Percentiles rank a stretch among this genome's conserved stretches.
phyloP scores from a whole-genome alignment of 257 asterid genomes.

The Nemophila menziesii region DNA sequence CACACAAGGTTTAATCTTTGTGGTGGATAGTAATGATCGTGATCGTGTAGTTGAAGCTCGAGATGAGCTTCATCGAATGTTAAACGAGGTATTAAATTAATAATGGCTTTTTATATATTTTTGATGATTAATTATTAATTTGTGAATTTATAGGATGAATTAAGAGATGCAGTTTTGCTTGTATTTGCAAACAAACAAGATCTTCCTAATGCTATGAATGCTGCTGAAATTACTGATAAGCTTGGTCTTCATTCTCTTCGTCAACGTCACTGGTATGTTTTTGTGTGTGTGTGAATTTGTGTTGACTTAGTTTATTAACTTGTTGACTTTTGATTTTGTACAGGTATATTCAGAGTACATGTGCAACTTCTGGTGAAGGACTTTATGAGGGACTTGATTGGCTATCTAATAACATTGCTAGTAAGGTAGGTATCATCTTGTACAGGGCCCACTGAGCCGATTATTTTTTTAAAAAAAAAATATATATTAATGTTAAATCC shows the following conservation, averaged over 20 bases:
- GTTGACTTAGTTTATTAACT: too few species aligned
- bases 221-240: conserved; percentile 63
- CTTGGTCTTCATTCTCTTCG: conserved; percentile 70
- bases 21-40: conserved; percentile 74
- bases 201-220: conserved; percentile 75
- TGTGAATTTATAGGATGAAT: conserved; percentile 34
- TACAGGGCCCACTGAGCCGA: too few species aligned
- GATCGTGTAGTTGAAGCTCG: conserved; percentile 88
- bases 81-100: conserved; percentile 46
- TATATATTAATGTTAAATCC: conserved; percentile 1
- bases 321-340: background rate
- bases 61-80: conserved; percentile 76
- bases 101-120: background rate
- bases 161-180: conserved; percentile 64
- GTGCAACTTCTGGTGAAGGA: conserved; percentile 69
- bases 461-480: too few species aligned
- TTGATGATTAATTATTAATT: background rate
- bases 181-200: conserved; percentile 66
- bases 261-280: conserved; percentile 48
- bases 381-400: conserved; percentile 62
- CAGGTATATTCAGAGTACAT: conserved; percentile 71
- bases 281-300: background rate
- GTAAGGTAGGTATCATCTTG: conserved; percentile 31
- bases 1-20: conserved; percentile 76
- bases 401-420: conserved; percentile 67